These are phyloP conservation scores for Tuber borchii DNA, from an alignment of 495 filamentous ascomycete species.

Conservation along the genomic window DNA sequence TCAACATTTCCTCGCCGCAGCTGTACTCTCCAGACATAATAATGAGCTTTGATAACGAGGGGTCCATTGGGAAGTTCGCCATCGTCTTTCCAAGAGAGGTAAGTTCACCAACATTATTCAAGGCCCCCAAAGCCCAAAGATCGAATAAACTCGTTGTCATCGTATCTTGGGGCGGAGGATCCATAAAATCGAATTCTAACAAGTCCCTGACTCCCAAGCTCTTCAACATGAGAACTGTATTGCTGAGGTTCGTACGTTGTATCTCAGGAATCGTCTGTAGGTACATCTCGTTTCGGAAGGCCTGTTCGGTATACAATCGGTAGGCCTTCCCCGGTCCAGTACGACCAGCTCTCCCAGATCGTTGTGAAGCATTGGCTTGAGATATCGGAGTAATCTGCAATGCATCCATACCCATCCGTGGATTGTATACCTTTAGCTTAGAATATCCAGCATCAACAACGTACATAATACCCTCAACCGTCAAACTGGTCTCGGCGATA, in stretches of 20 bases:
- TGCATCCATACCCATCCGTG: conserved; percentile 98
- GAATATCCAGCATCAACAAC: conserved; percentile 95
- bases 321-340: conserved; percentile 96
- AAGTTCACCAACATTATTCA: conserved; percentile 89
- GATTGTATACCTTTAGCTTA: conserved; percentile 98
- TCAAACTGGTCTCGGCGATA: conserved; percentile 96
- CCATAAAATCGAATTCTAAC: conserved; percentile 98
- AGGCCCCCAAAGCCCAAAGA: conserved; percentile 89
- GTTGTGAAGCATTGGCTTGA: conserved; percentile 89
- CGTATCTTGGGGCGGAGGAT: conserved; percentile 94
- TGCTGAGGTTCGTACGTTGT: conserved; percentile 89
- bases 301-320: conserved; percentile 86
- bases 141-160: conserved; percentile 97
- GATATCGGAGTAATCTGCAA: conserved; percentile 97
- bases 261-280: conserved; percentile 98
- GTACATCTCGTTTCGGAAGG: conserved; percentile 94
- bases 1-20: conserved; percentile 96
- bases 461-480: conserved; percentile 98
- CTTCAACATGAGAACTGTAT: conserved; percentile 90
- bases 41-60: conserved; percentile 82
- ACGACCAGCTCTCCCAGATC: conserved; percentile 86
- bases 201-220: conserved; percentile 91
- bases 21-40: conserved; percentile 80
- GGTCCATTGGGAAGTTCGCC: conserved; percentile 91
- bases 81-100: conserved; percentile 82